Evolutionary conservation across 2,329 filamentous ascomycete species (phyloP), one percentile per base, ranked within the genome.

Genomic region (Blastomyces gilchristii): DNA sequence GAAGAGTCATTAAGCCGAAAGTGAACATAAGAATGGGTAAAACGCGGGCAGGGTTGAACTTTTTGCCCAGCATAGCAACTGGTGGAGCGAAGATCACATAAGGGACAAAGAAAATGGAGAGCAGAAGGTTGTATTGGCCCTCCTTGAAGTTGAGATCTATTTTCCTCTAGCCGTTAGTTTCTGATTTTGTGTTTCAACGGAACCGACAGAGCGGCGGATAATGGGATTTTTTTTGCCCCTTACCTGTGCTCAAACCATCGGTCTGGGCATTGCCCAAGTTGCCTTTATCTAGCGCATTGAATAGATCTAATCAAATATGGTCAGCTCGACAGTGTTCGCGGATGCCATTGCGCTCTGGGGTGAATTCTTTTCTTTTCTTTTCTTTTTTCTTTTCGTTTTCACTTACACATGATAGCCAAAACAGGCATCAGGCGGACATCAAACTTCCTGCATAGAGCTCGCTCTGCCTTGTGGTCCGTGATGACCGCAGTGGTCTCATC

Each of bases 101-200:
- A 0, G 88, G 88, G 7, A 91, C 79, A 73, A 88, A 91, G 78
- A 91, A 91, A 66, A 91, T 85, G 60, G 81, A 82, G 45, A 90
- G 74, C 58, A 90, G 81, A 37, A 85, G 80, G 71, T 89, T 90
- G 76, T 90, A 89, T 71, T 89, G 81, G 66, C 85, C 81, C 0
- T 75, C 72, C 53, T 80, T 80, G 74, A 91, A 86, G 41, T 82
- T 72, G 25, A 90, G 75, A 61, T 77, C 75, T 76, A 50, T 31
- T 63, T 25, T 50, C 14, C 58, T 14, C 25, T 12, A 11, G 49
- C 54, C 28, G 18, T 54, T n/a, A 62, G 45, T 31, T 50, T 12
- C 41, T 45, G 41, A 34, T 28, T 39, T 39, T 25, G 18, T 14
- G 11, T 31, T n/a, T 22, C 6, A 11, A 49, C 11, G 9, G 41